Evolutionary conservation across 2,329 filamentous ascomycete species (phyloP).

Genomic region (Aspergillus neotritici): DNA sequence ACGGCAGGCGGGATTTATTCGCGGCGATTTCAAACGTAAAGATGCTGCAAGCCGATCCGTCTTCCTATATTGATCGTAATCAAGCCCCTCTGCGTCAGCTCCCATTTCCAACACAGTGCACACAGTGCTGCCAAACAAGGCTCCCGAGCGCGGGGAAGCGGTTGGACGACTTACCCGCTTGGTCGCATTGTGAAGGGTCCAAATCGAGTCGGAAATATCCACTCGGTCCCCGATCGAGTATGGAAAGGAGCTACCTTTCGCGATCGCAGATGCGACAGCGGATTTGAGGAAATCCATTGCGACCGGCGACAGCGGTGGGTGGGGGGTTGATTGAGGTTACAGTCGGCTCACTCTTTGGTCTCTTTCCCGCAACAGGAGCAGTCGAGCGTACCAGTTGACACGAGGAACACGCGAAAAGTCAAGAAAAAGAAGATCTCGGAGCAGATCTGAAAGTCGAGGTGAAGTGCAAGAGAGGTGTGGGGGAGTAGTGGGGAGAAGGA

Average conservation of each 20-base stretch:
- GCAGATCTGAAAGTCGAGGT: too few relatives aligned
- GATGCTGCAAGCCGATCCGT: constrained; percentile 89
- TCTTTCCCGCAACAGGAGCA: too few relatives aligned
- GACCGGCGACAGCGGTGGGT: constrained; percentile 1
- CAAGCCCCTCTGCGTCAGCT: constrained; percentile 10
- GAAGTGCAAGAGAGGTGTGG: too few relatives aligned
- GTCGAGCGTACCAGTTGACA: too few relatives aligned
- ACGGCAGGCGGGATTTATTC: constrained; percentile 72
- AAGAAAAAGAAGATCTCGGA: too few relatives aligned
- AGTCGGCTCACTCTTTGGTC: too few relatives aligned
- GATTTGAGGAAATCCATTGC: constrained; percentile 97
- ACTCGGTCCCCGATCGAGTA: constrained; percentile 91
- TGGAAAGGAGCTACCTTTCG: constrained; percentile 86
- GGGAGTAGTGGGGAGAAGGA: too few relatives aligned
- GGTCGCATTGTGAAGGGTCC: constrained; percentile 92
- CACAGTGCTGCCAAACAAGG: background rate
- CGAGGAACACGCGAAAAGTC: too few relatives aligned
- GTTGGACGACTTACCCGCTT: constrained; percentile 60
- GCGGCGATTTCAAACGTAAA: constrained; percentile 87
- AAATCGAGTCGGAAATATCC: constrained; percentile 88
- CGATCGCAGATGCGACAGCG: constrained; percentile 91
- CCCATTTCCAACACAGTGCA: background rate
- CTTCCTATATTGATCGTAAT: constrained; percentile 58
- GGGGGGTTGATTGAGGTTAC: too few relatives aligned
- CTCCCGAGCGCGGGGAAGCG: background rate